phyloP scores from a whole-genome alignment of 164 flowering plant species.

The Tinospora cordifolia region DNA sequence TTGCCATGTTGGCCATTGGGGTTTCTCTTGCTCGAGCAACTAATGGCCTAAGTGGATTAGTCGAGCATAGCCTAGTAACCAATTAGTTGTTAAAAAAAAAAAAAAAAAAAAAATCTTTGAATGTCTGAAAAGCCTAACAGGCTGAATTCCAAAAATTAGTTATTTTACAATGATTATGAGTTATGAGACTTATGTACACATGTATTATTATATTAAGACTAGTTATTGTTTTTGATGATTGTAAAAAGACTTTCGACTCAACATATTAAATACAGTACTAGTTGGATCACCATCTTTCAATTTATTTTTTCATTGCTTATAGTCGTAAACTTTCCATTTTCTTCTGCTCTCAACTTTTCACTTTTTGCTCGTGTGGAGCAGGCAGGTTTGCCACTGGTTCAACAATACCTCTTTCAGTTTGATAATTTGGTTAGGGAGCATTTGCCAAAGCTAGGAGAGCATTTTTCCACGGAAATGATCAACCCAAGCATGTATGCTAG shows the following conservation, averaged over 20 bases:
- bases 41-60: no score
- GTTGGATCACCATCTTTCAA: not conserved
- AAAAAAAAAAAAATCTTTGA: no score
- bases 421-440: constrained; percentile 72
- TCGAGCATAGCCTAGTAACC: no score
- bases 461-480: constrained; percentile 76
- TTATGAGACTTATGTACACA: not conserved
- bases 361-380: constrained; percentile 23
- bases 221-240: no score
- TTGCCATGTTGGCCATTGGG: no score
- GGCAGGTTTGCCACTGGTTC: constrained; percentile 96
- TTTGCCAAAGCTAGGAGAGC: constrained; percentile 88
- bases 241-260: not conserved
- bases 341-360: constrained; percentile 4
- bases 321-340: not conserved
- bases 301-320: not conserved
- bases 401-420: constrained; percentile 87
- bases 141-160: not conserved
- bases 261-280: not conserved
- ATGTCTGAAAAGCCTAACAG: not conserved
- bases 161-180: not conserved
- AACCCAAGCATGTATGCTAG: constrained; percentile 99
- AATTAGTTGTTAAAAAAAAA: no score
- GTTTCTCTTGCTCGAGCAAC: no score
- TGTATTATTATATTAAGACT: no score